phyloP scores from a whole-genome alignment of 225 moss, liverwort and hornwort species.

The Marchantia polymorpha region DNA sequence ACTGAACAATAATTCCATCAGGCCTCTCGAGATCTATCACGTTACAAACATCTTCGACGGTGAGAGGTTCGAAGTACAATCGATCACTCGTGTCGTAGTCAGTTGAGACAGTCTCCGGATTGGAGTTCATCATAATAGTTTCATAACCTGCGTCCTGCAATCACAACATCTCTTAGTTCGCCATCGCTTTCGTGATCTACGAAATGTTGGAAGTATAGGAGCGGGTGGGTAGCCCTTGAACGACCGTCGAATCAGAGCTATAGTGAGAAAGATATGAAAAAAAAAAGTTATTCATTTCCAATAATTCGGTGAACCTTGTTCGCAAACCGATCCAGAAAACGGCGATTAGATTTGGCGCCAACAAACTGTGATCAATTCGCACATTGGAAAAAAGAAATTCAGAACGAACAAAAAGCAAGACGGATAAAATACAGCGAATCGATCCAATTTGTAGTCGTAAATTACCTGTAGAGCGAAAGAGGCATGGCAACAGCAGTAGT shows the following conservation, averaged over 20 bases:
- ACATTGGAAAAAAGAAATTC: not conserved
- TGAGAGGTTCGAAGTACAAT: slow-evolving; percentile 89
- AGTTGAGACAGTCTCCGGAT: slow-evolving; percentile 96
- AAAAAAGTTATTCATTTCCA: no score
- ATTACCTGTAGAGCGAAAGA: slow-evolving; percentile 84
- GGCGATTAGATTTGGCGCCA: no score
- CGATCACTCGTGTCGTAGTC: slow-evolving; percentile 96
- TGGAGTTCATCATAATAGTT: slow-evolving; percentile 99
- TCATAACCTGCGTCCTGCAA: slow-evolving; percentile 88
- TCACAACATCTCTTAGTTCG: not conserved
- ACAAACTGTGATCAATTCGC: no score
- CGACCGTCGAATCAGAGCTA: no score
- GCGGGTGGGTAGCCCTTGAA: no score
- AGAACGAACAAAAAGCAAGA: not conserved
- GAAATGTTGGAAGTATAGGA: no score
- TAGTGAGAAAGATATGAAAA: no score
- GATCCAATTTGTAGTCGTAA: no score
- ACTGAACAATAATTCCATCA: slow-evolving; percentile 93
- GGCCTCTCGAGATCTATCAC: slow-evolving; percentile 92
- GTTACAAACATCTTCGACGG: slow-evolving; percentile 89
- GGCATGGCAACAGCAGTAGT: slow-evolving; percentile 98
- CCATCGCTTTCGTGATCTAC: not conserved
- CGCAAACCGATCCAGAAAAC: no score
- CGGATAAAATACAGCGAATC: not conserved
- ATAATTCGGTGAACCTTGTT: no score